Conservation (phyloP, 257 asterid species). For the Oldenlandia corymbosa region DNA sequence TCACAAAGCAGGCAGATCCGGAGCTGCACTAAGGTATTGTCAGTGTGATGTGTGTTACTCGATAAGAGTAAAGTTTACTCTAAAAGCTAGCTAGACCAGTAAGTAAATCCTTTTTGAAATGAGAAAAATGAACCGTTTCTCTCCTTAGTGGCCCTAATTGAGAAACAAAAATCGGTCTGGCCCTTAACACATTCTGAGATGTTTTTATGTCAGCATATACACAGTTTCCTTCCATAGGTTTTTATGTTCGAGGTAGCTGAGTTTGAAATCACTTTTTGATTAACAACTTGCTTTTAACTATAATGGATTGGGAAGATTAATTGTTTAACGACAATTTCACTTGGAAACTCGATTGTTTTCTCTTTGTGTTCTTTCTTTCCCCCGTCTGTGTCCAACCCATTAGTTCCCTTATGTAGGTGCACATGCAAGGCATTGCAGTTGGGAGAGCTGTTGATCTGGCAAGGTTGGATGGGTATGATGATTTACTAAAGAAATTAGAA, state of each 20-base stretch:
- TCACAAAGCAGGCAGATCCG: constrained; percentile 56
- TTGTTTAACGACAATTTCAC: neutral
- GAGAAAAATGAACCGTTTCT: no score
- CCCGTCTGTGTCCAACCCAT: neutral
- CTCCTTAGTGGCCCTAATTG: neutral
- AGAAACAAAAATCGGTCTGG: neutral
- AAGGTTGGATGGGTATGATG: constrained; percentile 67
- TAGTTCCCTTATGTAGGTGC: constrained; percentile 47
- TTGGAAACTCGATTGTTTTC: neutral
- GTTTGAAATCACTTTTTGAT: neutral
- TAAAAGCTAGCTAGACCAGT: neutral
- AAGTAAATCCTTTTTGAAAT: neutral
- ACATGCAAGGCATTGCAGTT: constrained; percentile 92
- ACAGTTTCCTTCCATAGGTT: no score
- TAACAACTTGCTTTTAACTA: neutral
- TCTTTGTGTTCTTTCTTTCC: neutral
- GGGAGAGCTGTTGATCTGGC: constrained; percentile 95
- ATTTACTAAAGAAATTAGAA: constrained; percentile 78
- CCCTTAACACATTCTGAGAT: no score
- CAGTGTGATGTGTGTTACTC: constrained; percentile 4
- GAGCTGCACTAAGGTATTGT: constrained; percentile 82
- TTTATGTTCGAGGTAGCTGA: no score
- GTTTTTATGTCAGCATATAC: no score
- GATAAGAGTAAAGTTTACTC: neutral
- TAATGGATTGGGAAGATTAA: neutral